Percentiles rank a stretch among this genome's conserved stretches.
phyloP scores from a whole-genome alignment of 148 eudicot genomes.

The Arbutus unedo region DNA sequence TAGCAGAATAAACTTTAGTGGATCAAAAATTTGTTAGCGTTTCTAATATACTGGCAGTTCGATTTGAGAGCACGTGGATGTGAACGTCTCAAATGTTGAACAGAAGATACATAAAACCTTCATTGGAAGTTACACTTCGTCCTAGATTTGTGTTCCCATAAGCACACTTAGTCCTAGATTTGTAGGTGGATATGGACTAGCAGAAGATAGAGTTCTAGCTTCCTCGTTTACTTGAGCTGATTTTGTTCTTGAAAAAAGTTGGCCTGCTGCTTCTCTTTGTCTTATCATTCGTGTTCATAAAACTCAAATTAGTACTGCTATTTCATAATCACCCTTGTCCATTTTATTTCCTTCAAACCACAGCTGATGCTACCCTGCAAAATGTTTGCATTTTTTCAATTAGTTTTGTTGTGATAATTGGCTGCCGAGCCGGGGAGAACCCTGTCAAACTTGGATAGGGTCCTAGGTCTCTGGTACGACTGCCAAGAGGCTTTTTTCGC shows the following conservation, averaged over 20 bases:
- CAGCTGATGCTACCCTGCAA: not conserved
- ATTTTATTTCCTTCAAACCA: not conserved
- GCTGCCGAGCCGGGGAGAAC: not conserved
- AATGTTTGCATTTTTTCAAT: not conserved
- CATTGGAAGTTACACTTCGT: no score
- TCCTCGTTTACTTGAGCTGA: not conserved
- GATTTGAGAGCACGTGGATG: no score
- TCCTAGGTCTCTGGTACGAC: not conserved
- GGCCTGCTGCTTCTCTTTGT: not conserved
- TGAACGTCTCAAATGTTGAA: no score
- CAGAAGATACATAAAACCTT: no score
- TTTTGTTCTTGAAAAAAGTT: not conserved
- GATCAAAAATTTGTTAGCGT: no score
- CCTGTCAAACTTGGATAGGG: not conserved
- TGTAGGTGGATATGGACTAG: no score
- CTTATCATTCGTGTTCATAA: not conserved
- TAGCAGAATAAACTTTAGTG: no score
- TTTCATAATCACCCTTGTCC: not conserved
- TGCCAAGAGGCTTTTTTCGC: not conserved
- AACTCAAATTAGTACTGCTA: not conserved
- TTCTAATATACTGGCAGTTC: no score
- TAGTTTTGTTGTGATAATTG: not conserved
- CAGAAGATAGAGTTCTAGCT: no score
- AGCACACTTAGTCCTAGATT: no score
- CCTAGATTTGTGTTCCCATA: no score